Conservation (phyloP, 306 rosid genomes). For the Lathyrus tuberosus region DNA sequence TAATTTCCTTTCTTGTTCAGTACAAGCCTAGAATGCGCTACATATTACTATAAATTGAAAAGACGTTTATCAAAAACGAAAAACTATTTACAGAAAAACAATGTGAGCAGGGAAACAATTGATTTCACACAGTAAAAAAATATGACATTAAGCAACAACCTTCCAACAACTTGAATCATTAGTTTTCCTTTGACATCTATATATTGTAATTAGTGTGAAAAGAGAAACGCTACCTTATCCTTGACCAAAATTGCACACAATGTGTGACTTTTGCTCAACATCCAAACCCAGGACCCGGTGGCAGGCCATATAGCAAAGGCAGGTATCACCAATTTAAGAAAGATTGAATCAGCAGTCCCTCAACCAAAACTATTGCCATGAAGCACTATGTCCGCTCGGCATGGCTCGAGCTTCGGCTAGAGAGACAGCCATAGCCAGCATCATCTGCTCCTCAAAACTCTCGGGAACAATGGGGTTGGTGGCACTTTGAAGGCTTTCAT, state of each 20-base stretch:
- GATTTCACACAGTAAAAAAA: constrained; percentile 29
- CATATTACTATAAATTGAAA: constrained; percentile 39
- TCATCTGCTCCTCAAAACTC: constrained; percentile 97
- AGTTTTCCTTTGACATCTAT: constrained; percentile 58
- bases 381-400: constrained; percentile 62
- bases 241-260: constrained; percentile 44
- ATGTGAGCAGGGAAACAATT: constrained; percentile 31
- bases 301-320: constrained; percentile 45
- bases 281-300: constrained; percentile 41
- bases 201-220: constrained; percentile 41
- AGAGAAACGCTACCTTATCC: constrained; percentile 56
- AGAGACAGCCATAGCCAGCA: constrained; percentile 97
- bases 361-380: constrained; percentile 68
- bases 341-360: constrained; percentile 36
- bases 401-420: constrained; percentile 81
- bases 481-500: constrained; percentile 53
- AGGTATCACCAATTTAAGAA: constrained; percentile 44
- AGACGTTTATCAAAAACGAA: constrained; percentile 33
- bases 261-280: constrained; percentile 41
- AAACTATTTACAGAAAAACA: constrained; percentile 49
- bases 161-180: constrained; percentile 65
- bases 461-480: constrained; percentile 71
- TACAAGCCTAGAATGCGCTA: constrained; percentile 31
- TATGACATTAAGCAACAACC: constrained; percentile 49
- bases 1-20: constrained; percentile 39